Base-by-base conservation (phyloP, 805 yeast species). In the Spathaspora boniae region DNA sequence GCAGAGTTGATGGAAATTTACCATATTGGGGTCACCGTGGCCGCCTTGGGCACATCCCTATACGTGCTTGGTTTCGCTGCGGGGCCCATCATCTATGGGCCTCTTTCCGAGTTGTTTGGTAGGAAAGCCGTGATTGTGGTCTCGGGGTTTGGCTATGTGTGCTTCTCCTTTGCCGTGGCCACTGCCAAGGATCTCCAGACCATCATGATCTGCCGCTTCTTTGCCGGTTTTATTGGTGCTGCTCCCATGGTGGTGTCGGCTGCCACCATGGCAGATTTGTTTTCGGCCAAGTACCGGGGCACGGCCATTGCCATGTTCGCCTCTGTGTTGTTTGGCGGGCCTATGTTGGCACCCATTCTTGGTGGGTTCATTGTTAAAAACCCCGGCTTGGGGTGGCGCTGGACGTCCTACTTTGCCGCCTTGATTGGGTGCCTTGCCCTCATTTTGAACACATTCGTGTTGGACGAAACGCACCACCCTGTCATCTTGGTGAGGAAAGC, bases 41-140 rank as follows among this genome's bases (percentile, higher is more conserved):
- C 82, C 9, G 74, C 85, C 16, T 68, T 91, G 31, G 85, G 86
- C 38, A 72, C 87, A 8, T 79, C 96, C 0, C 40, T 88, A 17
- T 89, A 77, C 50, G 96, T 89, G n/a, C 58, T 87, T 28, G 98
- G 97, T 7, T 91, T 88, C 60, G 97, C 96, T 1, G 73, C 86
- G 0, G 96, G 97, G 15, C 98, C 98, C 4, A 67, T 89, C 33
- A 50, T 86, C 26, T 89, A 93, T 86, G 96, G 58, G 32, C 58
- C 60, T 9, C 37, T 53, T 17, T 42, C 51, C 16, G 58, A 55
- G 37, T 57, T 62, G 16, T 48, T 40, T 47, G 58, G 68, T 29
- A 56, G 78, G 29, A 70, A 60, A 44, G 41, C 53, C 3, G 71
- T 75, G 19, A 65, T 72, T 16, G 41, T 72, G 19, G 31, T 62